A percentile compares a stretch with the other conserved stretches of the same genome.
phyloP scores from a whole-genome alignment of 2,329 filamentous ascomycete genomes.

The Lasiodiplodia sp. region DNA sequence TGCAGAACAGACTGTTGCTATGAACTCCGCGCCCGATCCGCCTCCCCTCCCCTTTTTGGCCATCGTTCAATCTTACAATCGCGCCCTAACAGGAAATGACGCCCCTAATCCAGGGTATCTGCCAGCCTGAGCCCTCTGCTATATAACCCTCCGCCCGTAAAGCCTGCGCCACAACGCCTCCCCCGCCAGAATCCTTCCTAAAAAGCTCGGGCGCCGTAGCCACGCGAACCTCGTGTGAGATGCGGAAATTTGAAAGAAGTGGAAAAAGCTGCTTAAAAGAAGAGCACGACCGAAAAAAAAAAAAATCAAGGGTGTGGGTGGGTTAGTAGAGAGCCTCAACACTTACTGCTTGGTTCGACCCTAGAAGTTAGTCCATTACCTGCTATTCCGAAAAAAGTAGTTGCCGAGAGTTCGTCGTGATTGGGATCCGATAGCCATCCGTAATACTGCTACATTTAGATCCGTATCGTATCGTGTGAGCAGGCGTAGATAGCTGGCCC shows the following conservation, averaged over 20 bases:
- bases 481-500: not conserved
- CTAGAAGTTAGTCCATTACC: conserved; percentile 22
- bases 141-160: not conserved
- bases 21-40: conserved; percentile 14
- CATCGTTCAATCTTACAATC: conserved; percentile 21
- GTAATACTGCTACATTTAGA: not conserved
- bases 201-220: not conserved
- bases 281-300: not conserved
- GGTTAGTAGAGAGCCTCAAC: conserved; percentile 16
- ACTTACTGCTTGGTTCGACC: conserved; percentile 20
- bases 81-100: conserved; percentile 6
- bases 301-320: not conserved
- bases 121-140: conserved; percentile 16
- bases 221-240: conserved; percentile 16
- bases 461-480: not conserved
- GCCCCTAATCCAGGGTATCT: conserved; percentile 26
- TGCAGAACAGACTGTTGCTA: not conserved
- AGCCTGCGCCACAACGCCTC: conserved; percentile 22
- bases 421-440: not conserved
- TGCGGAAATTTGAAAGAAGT: not conserved
- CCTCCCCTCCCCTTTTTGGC: conserved; percentile 21
- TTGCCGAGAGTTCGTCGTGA: not conserved
- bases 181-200: conserved; percentile 18
- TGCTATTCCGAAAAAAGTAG: not conserved
- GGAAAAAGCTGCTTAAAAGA: not conserved